Evolutionary conservation across 257 asterid species (phyloP), one percentile per base, ranked within the genome.

Genomic region (Salvia splendens): DNA sequence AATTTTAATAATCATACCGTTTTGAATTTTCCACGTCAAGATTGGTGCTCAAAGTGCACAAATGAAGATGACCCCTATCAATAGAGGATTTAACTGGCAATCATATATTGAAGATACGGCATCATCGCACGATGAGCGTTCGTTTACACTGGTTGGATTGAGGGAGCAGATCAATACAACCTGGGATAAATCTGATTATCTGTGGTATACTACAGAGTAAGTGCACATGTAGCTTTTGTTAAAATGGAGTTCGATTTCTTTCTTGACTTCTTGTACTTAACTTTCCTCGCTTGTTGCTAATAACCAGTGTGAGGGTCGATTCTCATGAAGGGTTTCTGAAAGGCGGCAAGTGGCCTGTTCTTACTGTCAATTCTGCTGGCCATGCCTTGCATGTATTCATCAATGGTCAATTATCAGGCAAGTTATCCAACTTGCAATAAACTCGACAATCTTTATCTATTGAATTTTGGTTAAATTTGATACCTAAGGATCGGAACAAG

Each of bases 331-430:
- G 82, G n/a, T 93, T 86, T 75, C 76, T 94, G 66, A 73, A 73
- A 71, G 86, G 87, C 4, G 95, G 95, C 63, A 79, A 84, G 52
- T 85, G 88, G 97, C 99, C 99, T 12, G 89, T 89, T 79, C 97
- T 94, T 49, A 81, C 89, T 1, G 87, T 94, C 69, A 64, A 75
- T 56, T 94, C 99, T 4, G 99, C 99, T 10, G 99, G 99, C 47
- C 95, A 89, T 78, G 99, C 99, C 10, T 78, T 94, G 84, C 99
- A 94, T 71, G 95, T 94, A 36, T 94, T 94, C 76, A 67, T 94
- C 80, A 94, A 94, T 38, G 96, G 96, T 30, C 91, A 86, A 70
- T 80, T 94, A 76, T 73, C 86, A 75, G 99, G 99, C 88, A 43
- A 4, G 82, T 41, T 6, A 12, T 64, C 16, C 4, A 36, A 15